Evolutionary conservation across 768 basidiomycete genomes (phyloP).

Genomic region (Favolaschia claudopus): DNA sequence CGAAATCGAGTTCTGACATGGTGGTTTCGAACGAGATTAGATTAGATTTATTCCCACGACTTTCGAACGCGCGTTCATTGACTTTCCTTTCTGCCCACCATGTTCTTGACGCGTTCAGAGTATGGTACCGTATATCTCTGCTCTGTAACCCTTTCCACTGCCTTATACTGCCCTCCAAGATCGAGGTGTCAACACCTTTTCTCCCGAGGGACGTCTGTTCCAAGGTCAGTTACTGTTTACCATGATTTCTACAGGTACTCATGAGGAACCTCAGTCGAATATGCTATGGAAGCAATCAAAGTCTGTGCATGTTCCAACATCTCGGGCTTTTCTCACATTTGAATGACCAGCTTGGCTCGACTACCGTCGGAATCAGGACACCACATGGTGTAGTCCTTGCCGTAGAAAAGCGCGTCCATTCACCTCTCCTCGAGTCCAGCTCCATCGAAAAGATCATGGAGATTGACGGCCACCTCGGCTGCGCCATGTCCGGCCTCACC

Average conservation of each 20-base stretch:
- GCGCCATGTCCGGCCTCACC: conserved; percentile 97
- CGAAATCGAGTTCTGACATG: conserved; percentile 50
- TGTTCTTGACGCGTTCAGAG: conserved; percentile 97
- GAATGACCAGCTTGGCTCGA: conserved; percentile 85
- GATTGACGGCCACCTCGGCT: conserved; percentile 95
- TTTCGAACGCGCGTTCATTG: conserved; percentile 57
- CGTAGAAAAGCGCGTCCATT: conserved; percentile 98
- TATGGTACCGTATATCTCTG: conserved; percentile 64
- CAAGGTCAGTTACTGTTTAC: conserved; percentile 72
- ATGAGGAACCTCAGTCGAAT: conserved; percentile 75
- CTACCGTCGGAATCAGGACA: conserved; percentile 95
- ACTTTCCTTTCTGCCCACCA: conserved; percentile 44
- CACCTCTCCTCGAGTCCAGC: conserved; percentile 91
- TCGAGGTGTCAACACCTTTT: conserved; percentile 98
- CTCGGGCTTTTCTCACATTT: conserved; percentile 4
- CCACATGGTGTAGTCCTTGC: conserved; percentile 90
- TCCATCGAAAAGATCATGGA: conserved; percentile 99
- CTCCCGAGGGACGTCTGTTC: conserved; percentile 97
- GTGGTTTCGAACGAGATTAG: conserved; percentile 35
- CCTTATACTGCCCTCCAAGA: conserved; percentile 53
- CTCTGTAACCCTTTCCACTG: neutral
- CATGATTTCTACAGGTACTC: conserved; percentile 19
- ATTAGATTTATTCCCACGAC: conserved; percentile 40
- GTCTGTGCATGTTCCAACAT: conserved; percentile 46
- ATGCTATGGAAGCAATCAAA: conserved; percentile 99